Evolutionary conservation across 352 stramenopile species (phyloP), one percentile per base, ranked within the genome.

Genomic region (Globisporangium parvum): DNA sequence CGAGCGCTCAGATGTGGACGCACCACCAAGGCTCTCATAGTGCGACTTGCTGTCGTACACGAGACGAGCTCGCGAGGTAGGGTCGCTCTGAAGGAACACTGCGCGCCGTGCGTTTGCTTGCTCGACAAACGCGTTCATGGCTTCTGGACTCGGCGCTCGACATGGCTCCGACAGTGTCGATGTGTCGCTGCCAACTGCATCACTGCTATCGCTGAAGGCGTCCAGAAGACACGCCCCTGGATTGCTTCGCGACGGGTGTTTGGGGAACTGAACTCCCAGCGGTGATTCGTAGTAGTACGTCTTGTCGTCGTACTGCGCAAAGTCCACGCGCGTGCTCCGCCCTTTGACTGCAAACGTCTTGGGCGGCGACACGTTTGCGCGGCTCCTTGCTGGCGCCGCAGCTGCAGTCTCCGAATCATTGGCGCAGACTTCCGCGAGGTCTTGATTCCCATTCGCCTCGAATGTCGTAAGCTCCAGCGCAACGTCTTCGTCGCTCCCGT

Each of bases 41-140:
- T 57, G 55, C 10, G 52, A 63, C 17, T 51, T 57, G 42, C 79
- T 81, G 48, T 86, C 67, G 47, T 88, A 88, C n/a, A 86, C 75
- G 24, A 82, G 62, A 50, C 62, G 57, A 10, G 77, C 75, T 51
- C 80, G 66, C 1, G 47, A 46, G 28, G 56, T 47, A 9, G 61
- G 52, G 53, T 87, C 71, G n/a, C 45, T 53, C 17, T 60, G 52
- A 18, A 85, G 39, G 56, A 88, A 90, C n/a, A 57, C 55, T 0
- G 62, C 41, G 18, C 65, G 56, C 6, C 55, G 58, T 1, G 44
- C 39, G 3, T 12, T 60, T 5, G 61, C 62, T 52, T 66, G 45
- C 17, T 77, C 68, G n/a, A 80, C 45, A 24, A 73, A 73, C 17
- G 55, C 21, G 4, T 1, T 59, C 57, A 67, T 65, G 0, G 33